Base-by-base conservation (phyloP, 2,329 filamentous ascomycete genomes). In the Epichloe amarillans region DNA sequence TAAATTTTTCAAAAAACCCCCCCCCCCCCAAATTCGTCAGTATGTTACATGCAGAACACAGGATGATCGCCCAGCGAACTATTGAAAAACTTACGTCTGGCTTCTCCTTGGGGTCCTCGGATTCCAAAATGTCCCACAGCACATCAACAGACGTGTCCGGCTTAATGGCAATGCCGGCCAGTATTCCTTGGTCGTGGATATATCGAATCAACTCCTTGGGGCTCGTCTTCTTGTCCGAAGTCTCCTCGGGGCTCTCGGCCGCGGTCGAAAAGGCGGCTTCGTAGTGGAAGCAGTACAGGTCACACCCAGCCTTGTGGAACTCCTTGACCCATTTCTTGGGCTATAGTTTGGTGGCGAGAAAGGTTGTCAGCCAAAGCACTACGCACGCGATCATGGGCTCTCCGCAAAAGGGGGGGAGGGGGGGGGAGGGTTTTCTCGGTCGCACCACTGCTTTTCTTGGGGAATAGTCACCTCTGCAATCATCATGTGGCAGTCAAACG, bases 401-500 rank as follows among this genome's bases (percentile, higher is more conserved):
- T 11, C 8, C 26, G 26, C 26, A 30, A 7, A 37, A 10, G 17
- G 21, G 30, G n/a, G 23, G 19, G n/a, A n/a, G n/a, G 17, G 21
- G 30, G n/a, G 23, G 19, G n/a, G n/a, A n/a, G 19, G 19, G 5
- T 6, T 14, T 14, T 5, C 23, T 37, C n/a, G 12, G 3, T n/a
- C 35, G 23, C 46, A 39, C 38, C 35, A 21, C 33, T 39, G 14
- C 39, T 50, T 33, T 21, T 19, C n/a, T 26, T 2, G 10, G 14
- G 14, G 35, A 23, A 39, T 19, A 21, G 36, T 59, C 75, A 91
- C 88, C 84, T 98, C 91, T 62, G 88, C 83, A 65, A 98, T 95
- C 93, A 98, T 98, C 93, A 98, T 97, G 71, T 98, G 93, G 77
- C 93, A 98, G 70, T 98, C 93, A 66, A 98, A 98, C 14, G 91